A percentile compares a stretch with the other conserved stretches of the same genome.
Evolutionary conservation across 306 rosid species (phyloP).

Genomic region (Glycine latifolia): DNA sequence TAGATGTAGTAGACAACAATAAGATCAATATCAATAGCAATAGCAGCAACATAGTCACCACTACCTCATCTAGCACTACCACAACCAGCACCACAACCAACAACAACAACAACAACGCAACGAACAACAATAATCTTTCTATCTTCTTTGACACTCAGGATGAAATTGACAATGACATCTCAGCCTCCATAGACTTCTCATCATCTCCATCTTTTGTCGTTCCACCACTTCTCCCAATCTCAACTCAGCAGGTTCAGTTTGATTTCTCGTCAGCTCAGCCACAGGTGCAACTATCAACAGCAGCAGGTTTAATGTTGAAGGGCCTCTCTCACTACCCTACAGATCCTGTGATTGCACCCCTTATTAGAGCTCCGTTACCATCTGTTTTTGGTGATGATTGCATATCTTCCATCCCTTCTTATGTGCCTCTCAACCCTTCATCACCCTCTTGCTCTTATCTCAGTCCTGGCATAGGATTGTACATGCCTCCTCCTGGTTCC

Average conservation of each 20-base stretch:
- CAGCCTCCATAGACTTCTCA: constrained; percentile 91
- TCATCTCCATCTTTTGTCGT: constrained; percentile 66
- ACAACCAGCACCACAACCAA: background rate
- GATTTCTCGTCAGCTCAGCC: constrained; percentile 55
- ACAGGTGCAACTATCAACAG: constrained; percentile 48
- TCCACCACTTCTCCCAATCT: constrained; percentile 55
- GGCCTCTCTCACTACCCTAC: constrained; percentile 64
- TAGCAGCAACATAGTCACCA: constrained; percentile 46
- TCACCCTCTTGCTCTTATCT: constrained; percentile 80
- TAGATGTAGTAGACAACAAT: constrained; percentile 55
- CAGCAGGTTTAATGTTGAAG: constrained; percentile 60
- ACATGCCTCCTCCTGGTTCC: constrained; percentile 67
- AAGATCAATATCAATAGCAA: constrained; percentile 41
- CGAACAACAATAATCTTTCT: constrained; percentile 58
- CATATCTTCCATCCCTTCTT: constrained; percentile 82
- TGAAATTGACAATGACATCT: constrained; percentile 86
- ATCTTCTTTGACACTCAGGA: constrained; percentile 79
- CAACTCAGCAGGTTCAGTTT: constrained; percentile 63
- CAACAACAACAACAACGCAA: constrained; percentile 36
- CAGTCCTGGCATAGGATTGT: constrained; percentile 61
- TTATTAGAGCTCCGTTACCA: constrained; percentile 60
- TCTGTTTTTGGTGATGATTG: constrained; percentile 79
- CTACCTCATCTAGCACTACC: constrained; percentile 43
- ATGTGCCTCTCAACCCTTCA: constrained; percentile 68
- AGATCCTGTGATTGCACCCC: constrained; percentile 53